Evolutionary conservation across 2,329 filamentous ascomycete species (phyloP), one percentile per base, ranked within the genome.

Genomic region (Blastomyces gilchristii): DNA sequence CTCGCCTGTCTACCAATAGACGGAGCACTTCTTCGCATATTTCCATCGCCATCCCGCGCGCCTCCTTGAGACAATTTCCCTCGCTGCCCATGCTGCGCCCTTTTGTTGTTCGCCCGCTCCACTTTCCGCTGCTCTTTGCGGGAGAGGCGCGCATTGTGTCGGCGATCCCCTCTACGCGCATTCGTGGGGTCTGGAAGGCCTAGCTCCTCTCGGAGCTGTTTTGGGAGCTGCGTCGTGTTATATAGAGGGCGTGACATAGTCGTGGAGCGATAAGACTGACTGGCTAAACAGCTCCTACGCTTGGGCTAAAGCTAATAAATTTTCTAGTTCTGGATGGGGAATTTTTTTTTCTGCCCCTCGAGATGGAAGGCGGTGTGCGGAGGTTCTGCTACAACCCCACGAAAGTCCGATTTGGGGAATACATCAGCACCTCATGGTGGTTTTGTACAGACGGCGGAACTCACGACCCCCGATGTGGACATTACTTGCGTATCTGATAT

Each of bases 121-220:
- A 82, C 82, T 71, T 87, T 90, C 63, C 89, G 82, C 64, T 83
- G 81, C 62, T 88, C 85, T 76, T 89, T 89, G 67, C 87, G 81
- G 56, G 71, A 68, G 39, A 67, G 65, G 31, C 64, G 49, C 16
- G 52, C 58, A 52, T 64, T 56, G 22, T 65, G 69, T 34, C 25
- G n/a, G 28, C 71, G 70, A 65, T 71, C 71, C 16, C 68, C 66
- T 53, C 66, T 70, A 57, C 70, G 72, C 16, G 71, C 70, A 7
- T 73, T 72, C 60, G 73, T 72, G 5, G 66, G 68, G 66, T 76
- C 76, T 34, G 68, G 69, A n/a, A 78, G 69, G 0, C 76, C 77
- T 28, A 79, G 68, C 63, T 79, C 76, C 2, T 72, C 69, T 41
- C 74, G 74, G 12, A 79, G 66, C 16, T 72, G 64, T 37, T 73